Evolutionary conservation across 371 early-diverging fungal species (phyloP), one percentile per base, ranked within the genome.

Genomic region (Mortierella polycephala): DNA sequence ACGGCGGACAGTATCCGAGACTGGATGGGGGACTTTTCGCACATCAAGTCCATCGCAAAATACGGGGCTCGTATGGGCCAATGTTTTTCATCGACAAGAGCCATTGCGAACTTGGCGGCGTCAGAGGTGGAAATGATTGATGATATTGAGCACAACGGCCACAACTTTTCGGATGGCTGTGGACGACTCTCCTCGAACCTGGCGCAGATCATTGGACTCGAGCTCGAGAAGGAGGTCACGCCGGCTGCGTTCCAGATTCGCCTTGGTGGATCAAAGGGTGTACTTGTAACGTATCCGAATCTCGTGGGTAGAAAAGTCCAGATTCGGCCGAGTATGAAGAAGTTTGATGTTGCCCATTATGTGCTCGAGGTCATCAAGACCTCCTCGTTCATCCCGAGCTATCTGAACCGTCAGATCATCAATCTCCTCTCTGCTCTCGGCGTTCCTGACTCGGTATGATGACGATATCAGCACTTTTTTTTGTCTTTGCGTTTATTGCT

Each of bases 231-330:
- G 40, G 75, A 75, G 46, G 58, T 71, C 0, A 60, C 83, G 0
- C 95, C 96, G 0, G 84, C 87, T 30, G 96, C 95, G 0, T 91
- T 93, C 52, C 96, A 97, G 70, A 90, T 95, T 44, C 89, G 96
- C 47, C 72, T 92, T 8, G 94, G 88, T 20, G 96, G 96, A 7
- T 89, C 88, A 18, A 96, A 96, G 82, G 96, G 96, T 20, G 91
- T 92, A 0, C 67, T 94, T 13, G 82, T 59, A 7, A 55, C 30
- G 57, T 60, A 72, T 10, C 73, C 74, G 0, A 11, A 51, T n/a
- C 56, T 77, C 39, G 37, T 6, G 3, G 73, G 51, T 1, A 67
- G 58, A 14, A 60, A 67, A 2, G 70, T 90, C 0, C 84, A 87
- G 21, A 71, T 93, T 16, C 86, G 95, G 7, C 88, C 87, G 0